phyloP scores from a whole-genome alignment of 805 yeast genomes.

The Hanseniaspora osmophila region DNA sequence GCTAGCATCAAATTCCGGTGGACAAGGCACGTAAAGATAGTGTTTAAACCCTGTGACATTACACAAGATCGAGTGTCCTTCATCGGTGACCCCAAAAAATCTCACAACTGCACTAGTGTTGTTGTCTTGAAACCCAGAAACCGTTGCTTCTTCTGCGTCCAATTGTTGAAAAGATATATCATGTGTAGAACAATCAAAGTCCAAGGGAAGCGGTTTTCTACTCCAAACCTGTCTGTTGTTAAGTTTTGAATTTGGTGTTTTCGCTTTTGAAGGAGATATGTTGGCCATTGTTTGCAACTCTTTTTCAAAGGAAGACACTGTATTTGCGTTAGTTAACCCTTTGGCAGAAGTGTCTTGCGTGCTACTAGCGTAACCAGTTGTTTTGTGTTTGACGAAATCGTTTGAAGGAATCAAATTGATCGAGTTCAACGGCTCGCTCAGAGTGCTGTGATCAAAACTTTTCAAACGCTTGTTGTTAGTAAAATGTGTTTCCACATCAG shows the following conservation, averaged over 20 bases:
- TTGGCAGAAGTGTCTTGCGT: constrained; percentile 14
- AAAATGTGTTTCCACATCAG: constrained; percentile 1
- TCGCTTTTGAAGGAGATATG: constrained; percentile 15
- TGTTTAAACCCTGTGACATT: constrained; percentile 81
- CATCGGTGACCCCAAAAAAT: constrained; percentile 82
- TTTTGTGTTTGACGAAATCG: constrained; percentile 17
- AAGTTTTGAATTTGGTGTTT: constrained; percentile 25
- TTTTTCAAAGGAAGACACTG: constrained; percentile 14
- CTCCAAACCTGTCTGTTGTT: constrained; percentile 30
- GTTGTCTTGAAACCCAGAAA: constrained; percentile 28
- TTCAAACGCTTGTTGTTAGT: constrained; percentile 15
- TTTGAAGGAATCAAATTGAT: constrained; percentile 23
- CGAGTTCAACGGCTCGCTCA: constrained; percentile 23
- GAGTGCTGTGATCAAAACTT: constrained; percentile 19
- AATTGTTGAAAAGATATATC: constrained; percentile 77
- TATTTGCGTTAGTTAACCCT: constrained; percentile 8
- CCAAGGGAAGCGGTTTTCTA: constrained; percentile 39
- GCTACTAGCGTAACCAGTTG: constrained; percentile 19
- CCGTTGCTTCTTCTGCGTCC: constrained; percentile 76
- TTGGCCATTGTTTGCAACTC: constrained; percentile 21
- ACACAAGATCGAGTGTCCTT: constrained; percentile 81
- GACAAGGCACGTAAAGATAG: constrained; percentile 85
- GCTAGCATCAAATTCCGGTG: constrained; percentile 42
- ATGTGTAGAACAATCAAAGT: constrained; percentile 30
- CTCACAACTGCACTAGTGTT: constrained; percentile 46